phyloP scores from a whole-genome alignment of 306 rosid genomes.

The Vicia villosa region DNA sequence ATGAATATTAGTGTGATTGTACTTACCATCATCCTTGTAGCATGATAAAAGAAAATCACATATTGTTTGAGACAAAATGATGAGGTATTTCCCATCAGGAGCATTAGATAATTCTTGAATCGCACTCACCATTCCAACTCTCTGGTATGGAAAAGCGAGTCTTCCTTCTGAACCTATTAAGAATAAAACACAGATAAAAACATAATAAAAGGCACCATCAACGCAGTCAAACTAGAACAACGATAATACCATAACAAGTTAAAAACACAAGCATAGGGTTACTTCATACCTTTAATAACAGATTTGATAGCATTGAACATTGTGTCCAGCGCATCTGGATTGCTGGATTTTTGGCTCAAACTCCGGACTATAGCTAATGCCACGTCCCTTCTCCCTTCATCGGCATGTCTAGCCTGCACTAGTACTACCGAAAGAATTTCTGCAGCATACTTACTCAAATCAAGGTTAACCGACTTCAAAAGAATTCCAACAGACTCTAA shows the following conservation, averaged over 20 bases:
- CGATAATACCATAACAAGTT: conserved; percentile 20
- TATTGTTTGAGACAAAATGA: conserved; percentile 53
- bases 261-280: conserved; percentile 8
- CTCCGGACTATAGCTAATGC: conserved; percentile 71
- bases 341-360: conserved; percentile 87
- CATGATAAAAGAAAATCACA: conserved; percentile 76
- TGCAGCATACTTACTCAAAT: conserved; percentile 85
- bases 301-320: conserved; percentile 83
- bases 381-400: conserved; percentile 76
- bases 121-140: conserved; percentile 83
- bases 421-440: conserved; percentile 80
- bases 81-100: conserved; percentile 77
- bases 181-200: conserved; percentile 36
- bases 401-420: conserved; percentile 86
- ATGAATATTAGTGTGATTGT: conserved; percentile 1
- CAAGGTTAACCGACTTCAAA: conserved; percentile 78
- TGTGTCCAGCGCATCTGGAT: conserved; percentile 75
- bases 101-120: conserved; percentile 78
- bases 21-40: conserved; percentile 83
- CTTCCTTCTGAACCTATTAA: conserved; percentile 92
- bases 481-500: conserved; percentile 86
- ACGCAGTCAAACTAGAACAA: conserved; percentile 24
- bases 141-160: conserved; percentile 90
- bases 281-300: conserved; percentile 73
- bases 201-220: conserved; percentile 28